phyloP scores from a whole-genome alignment of 2,329 filamentous ascomycete genomes.

The Pseudocercospora fuligena region DNA sequence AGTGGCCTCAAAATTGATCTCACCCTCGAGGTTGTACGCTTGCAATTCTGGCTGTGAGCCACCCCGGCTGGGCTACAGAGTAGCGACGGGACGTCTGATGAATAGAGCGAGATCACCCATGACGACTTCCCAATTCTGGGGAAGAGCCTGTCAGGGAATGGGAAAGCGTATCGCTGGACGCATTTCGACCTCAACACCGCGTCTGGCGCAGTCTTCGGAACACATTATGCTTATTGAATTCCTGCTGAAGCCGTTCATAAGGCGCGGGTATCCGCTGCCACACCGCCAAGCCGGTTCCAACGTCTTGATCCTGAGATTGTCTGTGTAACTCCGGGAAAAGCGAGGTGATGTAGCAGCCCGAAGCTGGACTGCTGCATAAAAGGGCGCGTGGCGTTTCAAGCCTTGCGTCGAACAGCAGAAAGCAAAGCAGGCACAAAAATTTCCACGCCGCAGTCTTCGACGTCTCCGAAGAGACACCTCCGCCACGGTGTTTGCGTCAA shows the following conservation, averaged over 20 bases:
- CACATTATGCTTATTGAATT: neutral
- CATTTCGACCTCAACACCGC: neutral
- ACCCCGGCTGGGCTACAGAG: neutral
- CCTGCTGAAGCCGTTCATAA: neutral
- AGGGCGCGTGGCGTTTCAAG: neutral
- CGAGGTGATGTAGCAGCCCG: neutral
- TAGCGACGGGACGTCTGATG: neutral
- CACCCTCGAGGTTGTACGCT: neutral
- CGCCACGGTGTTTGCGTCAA: neutral
- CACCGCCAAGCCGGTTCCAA: conserved; percentile 3
- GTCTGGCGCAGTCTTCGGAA: neutral
- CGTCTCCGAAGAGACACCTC: neutral
- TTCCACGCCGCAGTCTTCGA: neutral
- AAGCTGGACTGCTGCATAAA: neutral
- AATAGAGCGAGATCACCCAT: neutral
- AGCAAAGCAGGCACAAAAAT: neutral
- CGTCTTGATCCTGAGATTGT: neutral
- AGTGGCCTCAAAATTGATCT: too few relatives aligned
- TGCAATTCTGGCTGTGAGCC: neutral
- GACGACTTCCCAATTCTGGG: neutral
- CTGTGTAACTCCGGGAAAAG: neutral
- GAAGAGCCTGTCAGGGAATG: neutral
- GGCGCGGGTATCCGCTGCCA: neutral
- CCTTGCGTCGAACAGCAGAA: neutral
- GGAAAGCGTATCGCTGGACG: neutral